Conservation (phyloP, 768 basidiomycete species). For the Mycena metata region DNA sequence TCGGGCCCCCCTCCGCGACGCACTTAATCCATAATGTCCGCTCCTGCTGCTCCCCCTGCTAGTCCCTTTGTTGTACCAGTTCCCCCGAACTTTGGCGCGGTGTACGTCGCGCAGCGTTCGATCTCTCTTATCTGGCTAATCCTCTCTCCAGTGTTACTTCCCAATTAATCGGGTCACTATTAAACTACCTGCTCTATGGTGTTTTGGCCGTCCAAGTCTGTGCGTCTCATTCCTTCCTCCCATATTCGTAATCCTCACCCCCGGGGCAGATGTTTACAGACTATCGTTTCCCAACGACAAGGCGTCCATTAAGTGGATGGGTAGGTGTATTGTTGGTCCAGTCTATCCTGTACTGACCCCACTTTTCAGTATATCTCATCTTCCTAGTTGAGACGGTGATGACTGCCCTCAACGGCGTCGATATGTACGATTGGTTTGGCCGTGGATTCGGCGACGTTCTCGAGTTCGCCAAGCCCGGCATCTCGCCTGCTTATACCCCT, state of each 20-base stretch:
- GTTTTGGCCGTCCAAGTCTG: slow-evolving; percentile 34
- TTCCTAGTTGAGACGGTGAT: slow-evolving; percentile 33
- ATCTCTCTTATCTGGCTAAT: background rate
- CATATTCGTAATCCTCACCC: background rate
- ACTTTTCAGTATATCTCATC: slow-evolving; percentile 23
- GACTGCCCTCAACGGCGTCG: slow-evolving; percentile 34
- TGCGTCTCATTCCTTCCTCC: slow-evolving; percentile 2
- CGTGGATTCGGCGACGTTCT: slow-evolving; percentile 31
- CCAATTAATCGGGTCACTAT: slow-evolving; percentile 29
- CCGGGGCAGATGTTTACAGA: slow-evolving; percentile 19
- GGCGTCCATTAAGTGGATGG: slow-evolving; percentile 33
- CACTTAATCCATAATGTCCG: slow-evolving; percentile 19
- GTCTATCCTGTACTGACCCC: background rate
- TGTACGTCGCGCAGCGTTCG: slow-evolving; percentile 13
- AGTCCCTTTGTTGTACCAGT: slow-evolving; percentile 17
- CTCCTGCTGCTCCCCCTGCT: background rate
- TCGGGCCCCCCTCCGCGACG: slow-evolving; percentile 17
- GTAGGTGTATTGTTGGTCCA: background rate
- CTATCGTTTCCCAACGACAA: slow-evolving; percentile 35
- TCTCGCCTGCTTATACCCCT: slow-evolving; percentile 31
- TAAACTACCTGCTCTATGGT: slow-evolving; percentile 31
- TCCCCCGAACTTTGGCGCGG: slow-evolving; percentile 28
- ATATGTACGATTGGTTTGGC: slow-evolving; percentile 33
- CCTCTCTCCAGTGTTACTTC: slow-evolving; percentile 22
- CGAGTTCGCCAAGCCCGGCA: slow-evolving; percentile 16